phyloP scores from a whole-genome alignment of 2,329 filamentous ascomycete species.

The Lasiodiplodia gonubiensis region DNA sequence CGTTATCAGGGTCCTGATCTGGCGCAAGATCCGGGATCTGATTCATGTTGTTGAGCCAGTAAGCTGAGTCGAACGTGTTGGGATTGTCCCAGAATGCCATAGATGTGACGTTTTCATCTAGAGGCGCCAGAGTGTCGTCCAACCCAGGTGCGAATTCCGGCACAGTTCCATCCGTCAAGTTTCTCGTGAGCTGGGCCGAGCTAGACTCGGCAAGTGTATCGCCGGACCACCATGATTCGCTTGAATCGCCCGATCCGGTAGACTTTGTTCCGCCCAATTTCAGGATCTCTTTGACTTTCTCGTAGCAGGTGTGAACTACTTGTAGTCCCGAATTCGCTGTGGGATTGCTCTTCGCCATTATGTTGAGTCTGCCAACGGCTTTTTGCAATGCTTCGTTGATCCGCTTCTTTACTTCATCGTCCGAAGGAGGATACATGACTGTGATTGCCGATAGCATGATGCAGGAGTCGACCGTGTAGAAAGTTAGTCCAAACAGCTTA shows the following conservation, averaged over 20 bases:
- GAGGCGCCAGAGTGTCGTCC: not conserved
- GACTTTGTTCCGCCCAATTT: not conserved
- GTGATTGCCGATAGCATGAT: slow-evolving; percentile 8
- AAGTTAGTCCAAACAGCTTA: slow-evolving; percentile 10
- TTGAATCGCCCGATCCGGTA: not conserved
- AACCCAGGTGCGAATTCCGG: not conserved
- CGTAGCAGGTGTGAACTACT: slow-evolving; percentile 1
- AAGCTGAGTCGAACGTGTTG: slow-evolving; percentile 1
- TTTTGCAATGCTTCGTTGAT: not conserved
- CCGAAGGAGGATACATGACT: slow-evolving; percentile 3
- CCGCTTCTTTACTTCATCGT: slow-evolving; percentile 7
- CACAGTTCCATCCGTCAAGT: not conserved
- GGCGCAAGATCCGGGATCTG: slow-evolving; percentile 10
- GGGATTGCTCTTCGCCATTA: not conserved
- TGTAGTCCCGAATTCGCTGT: not conserved
- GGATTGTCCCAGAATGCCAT: not conserved
- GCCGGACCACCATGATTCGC: not conserved
- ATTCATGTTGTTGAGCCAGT: slow-evolving; percentile 6
- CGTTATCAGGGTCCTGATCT: not conserved
- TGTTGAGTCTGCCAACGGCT: not conserved
- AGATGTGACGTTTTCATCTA: not conserved
- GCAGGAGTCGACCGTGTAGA: not conserved
- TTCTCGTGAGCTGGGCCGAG: not conserved
- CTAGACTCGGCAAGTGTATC: not conserved
- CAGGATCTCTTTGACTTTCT: slow-evolving; percentile 4